These are phyloP conservation scores for Diphasiastrum complanatum DNA, from an alignment of 83 land plant genomes.

Conservation along the genomic window DNA sequence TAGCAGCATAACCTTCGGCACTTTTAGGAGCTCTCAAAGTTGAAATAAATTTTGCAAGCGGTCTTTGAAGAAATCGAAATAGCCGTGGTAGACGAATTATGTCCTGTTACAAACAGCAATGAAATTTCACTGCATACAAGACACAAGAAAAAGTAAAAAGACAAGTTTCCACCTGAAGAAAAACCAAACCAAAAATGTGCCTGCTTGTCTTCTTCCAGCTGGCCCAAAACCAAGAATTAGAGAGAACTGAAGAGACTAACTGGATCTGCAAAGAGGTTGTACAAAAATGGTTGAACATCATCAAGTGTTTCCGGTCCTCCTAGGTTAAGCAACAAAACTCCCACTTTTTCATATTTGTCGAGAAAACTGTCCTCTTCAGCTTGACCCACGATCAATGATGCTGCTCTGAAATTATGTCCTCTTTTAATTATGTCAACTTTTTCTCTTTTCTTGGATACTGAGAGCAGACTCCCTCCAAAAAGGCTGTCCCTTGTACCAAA, in stretches of 20 bases:
- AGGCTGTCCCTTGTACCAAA: too few relatives aligned
- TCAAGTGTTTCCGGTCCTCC: constrained; percentile 96
- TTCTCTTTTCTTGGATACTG: too few relatives aligned
- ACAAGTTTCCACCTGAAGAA: background rate
- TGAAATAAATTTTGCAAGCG: constrained; percentile 91
- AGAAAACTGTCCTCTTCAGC: too few relatives aligned
- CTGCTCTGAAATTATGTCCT: too few relatives aligned
- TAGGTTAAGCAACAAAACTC: constrained; percentile 80
- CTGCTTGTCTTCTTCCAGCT: too few relatives aligned
- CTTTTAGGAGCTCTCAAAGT: constrained; percentile 91
- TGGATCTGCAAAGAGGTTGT: constrained; percentile 95
- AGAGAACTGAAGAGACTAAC: constrained; percentile 31
- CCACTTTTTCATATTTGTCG: constrained; percentile 48
- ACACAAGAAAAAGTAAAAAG: background rate
- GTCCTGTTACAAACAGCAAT: constrained; percentile 44
- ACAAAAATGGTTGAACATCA: constrained; percentile 96
- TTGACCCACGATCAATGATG: too few relatives aligned
- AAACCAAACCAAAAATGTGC: background rate
- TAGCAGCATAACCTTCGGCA: constrained; percentile 97
- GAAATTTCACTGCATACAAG: background rate
- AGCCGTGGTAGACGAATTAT: constrained; percentile 88
- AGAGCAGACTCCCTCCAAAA: too few relatives aligned
- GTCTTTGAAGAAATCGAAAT: constrained; percentile 79
- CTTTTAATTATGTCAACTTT: too few relatives aligned
- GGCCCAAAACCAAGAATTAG: too few relatives aligned